Evolutionary conservation across 2,329 filamentous ascomycete species (phyloP).

Genomic region (Diaporthe eres): DNA sequence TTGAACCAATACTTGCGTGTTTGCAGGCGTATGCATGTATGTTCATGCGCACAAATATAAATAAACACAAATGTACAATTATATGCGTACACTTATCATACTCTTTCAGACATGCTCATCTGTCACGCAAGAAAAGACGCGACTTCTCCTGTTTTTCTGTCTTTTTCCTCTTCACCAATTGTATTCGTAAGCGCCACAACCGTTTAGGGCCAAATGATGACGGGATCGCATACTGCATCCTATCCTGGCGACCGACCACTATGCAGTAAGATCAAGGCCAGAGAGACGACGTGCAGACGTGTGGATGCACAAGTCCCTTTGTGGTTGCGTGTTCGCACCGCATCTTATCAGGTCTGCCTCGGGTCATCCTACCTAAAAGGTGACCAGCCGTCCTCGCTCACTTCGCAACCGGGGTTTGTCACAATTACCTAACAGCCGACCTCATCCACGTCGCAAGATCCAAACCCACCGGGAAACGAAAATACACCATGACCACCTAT

Average conservation of each 20-base stretch:
- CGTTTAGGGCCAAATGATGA: background rate
- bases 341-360: background rate
- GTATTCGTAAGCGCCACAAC: conserved; percentile 2
- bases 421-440: conserved; percentile 18
- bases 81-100: background rate
- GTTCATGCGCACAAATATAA: background rate
- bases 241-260: background rate
- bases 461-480: background rate
- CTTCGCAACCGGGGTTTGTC: conserved; percentile 7
- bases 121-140: background rate
- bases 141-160: background rate
- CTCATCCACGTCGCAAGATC: background rate
- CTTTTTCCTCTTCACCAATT: background rate
- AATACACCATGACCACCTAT: background rate
- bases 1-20: background rate
- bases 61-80: background rate
- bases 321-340: background rate
- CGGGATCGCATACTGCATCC: background rate
- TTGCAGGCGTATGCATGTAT: background rate
- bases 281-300: background rate
- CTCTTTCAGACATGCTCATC: background rate
- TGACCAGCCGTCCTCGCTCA: background rate
- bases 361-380: background rate
- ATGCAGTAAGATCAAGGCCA: background rate
- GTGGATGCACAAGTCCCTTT: background rate